Evolutionary conservation across 192 early-diverging fungal species (phyloP), one percentile per base, ranked within the genome.

Genomic region (Phlyctochytrium planicorne): DNA sequence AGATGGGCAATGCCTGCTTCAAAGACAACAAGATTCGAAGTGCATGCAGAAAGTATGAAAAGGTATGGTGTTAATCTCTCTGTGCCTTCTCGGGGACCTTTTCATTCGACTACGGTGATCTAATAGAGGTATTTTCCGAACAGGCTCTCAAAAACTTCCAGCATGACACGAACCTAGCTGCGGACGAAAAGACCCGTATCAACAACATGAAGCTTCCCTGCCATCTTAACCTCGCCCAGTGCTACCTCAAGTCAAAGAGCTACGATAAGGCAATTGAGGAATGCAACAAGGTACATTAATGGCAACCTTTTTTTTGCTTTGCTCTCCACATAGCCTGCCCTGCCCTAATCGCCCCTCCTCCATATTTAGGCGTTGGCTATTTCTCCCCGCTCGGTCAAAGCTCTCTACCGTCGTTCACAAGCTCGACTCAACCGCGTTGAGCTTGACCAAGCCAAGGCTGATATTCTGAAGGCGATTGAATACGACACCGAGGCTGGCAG

Each of bases 1-100:
- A 62, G 14, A 14, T 59, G 31, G 74, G 74, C 1, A 75, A 75
- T 55, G 34, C 25, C 40, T 55, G 34, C 20, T 75, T 75, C 65
- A 75, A 75, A 50, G 65, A 65, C 0, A 55, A 59, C 25, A 61
- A 75, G 6, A 55, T 33, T 27, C 3, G 30, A 3, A 50, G 52
- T 2, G 74, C 74, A 3, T 16, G 25, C 29, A 36, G 52, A 23
- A 27, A 67, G 36, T 69, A 69, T 34, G 62, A 69, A 53, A 62
- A 50, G 34, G 55, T 57, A 57, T 20, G 20, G 27, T 57, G 40
- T n/a, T 50, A 57, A 6, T 57, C 25, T 6, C 6, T 25, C 55
- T 25, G 55, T 57, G 20, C 55, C 10, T 24, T 25, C 16, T 25
- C 27, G 20, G 27, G 6, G 20, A 14, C 10, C 27, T 10, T 57